A percentile compares a stretch with the other conserved stretches of the same genome.
Conservation (phyloP, 2,329 filamentous ascomycete species). For the Acrodontium crateriforme region DNA sequence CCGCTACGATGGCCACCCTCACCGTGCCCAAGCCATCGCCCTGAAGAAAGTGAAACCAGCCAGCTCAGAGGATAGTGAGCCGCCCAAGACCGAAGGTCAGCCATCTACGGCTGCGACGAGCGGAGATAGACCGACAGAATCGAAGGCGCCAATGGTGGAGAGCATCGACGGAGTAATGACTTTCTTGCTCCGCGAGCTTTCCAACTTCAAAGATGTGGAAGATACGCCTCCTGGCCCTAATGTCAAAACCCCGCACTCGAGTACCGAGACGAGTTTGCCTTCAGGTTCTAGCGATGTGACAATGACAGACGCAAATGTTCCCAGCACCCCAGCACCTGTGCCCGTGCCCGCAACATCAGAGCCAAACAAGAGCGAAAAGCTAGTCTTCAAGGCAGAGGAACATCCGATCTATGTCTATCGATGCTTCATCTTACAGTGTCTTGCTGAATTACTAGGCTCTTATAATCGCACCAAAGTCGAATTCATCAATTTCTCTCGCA, state of each 20-base stretch:
- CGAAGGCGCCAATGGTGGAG: constrained; percentile 71
- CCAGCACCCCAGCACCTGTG: constrained; percentile 3
- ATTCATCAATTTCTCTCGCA: constrained; percentile 97
- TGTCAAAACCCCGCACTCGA: constrained; percentile 29
- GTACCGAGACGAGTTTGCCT: constrained; percentile 18
- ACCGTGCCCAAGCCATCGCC: constrained; percentile 38
- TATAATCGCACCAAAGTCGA: constrained; percentile 95
- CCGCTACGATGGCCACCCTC: constrained; percentile 42
- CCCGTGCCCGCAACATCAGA: constrained; percentile 8
- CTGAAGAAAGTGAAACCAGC: constrained; percentile 31
- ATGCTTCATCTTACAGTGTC: constrained; percentile 83
- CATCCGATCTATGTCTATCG: constrained; percentile 95
- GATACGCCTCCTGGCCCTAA: constrained; percentile 51
- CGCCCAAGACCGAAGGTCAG: constrained; percentile 2
- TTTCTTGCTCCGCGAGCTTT: constrained; percentile 80
- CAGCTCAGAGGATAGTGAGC: constrained; percentile 20
- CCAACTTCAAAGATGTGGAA: constrained; percentile 85
- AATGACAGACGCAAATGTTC: constrained; percentile 29
- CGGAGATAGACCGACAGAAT: constrained; percentile 40
- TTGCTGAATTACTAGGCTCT: constrained; percentile 78
- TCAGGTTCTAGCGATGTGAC: constrained; percentile 34
- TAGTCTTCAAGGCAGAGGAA: constrained; percentile 75
- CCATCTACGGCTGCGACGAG: constrained; percentile 1
- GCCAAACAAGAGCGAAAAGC: constrained; percentile 54
- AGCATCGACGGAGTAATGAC: constrained; percentile 91